Percentiles rank a stretch among this genome's conserved stretches.
Evolutionary conservation across 192 early-diverging fungal genomes (phyloP).

Genomic region (Umbelopsis ramanniana): DNA sequence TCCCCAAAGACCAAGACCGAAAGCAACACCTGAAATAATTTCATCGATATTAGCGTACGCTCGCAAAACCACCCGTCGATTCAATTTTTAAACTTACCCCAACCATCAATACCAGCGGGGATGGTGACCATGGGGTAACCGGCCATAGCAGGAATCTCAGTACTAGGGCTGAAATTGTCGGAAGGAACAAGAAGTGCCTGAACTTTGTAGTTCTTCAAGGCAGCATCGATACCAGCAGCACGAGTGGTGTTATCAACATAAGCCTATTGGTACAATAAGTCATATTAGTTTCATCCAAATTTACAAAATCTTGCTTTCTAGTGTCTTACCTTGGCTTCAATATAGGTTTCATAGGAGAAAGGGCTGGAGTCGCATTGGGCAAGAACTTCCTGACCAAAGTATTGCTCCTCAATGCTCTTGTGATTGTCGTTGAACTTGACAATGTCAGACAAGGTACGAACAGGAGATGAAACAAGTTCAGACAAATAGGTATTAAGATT

Average conservation of each 20-base stretch:
- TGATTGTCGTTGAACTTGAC: not conserved
- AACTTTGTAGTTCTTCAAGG: constrained; percentile 10
- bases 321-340: constrained; percentile 4
- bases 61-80: not conserved
- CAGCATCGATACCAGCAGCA: constrained; percentile 22
- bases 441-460: constrained; percentile 14
- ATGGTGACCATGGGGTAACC: constrained; percentile 20
- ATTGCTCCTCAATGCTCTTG: not conserved
- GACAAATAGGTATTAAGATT: constrained; percentile 7
- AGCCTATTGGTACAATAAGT: not conserved
- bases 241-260: constrained; percentile 16
- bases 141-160: constrained; percentile 25
- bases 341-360: constrained; percentile 13
- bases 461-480: constrained; percentile 6
- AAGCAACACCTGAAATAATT: not conserved
- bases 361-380: constrained; percentile 2
- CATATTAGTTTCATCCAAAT: too few relatives aligned
- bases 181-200: constrained; percentile 18
- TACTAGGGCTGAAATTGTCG: constrained; percentile 21
- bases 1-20: constrained; percentile 15
- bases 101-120: constrained; percentile 12
- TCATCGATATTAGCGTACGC: not conserved
- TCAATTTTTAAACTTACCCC: not conserved
- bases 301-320: not conserved
- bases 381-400: constrained; percentile 24